Evolutionary conservation across 176 grass and related monocot genomes (phyloP), one percentile per base, ranked within the genome.

Genomic region (Alopecurus myosuroides): DNA sequence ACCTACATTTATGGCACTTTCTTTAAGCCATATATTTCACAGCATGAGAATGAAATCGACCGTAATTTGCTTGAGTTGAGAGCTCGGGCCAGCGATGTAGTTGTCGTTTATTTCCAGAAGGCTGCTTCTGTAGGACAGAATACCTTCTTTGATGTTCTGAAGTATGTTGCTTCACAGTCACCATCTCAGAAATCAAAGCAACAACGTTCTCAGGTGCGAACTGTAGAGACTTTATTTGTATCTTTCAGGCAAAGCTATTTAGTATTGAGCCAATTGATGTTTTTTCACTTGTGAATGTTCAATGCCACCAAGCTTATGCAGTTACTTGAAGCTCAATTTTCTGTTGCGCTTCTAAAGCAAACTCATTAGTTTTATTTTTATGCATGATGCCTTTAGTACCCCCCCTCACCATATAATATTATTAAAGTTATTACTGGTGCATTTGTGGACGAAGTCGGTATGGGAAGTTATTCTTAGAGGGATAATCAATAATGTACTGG

Each of bases 11-110:
- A 99, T 79, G 97, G 90, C 63, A 95, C 91, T 40, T 99, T 99
- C 82, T 99, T 99, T 76, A 91, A 62, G 37, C 97, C 97, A 72
- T 99, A 97, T 81, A 88, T 99, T 71, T 87, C 94, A 41, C 92
- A 94, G 70, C 97, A 99, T 89, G 97, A 99, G 69, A 94, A 88
- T 86, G 97, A 99, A 82, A 99, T 99, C 0, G 97, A 99, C 73
- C 91, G 91, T 25, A 99, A 91, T 89, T 68, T 99, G 61, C 84
- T 94, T 62, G 97, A 99, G 81, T 53, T 96, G 81, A 96, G 92
- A 92, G 87, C 92, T 83, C 91, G 91, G 73, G 97, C 91, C 39
- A 83, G 89, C 15, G 94, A 99, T 87, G 48, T 89, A 22, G 81
- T 83, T 72, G 48, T 95, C 28, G 6, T 89, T 42, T 94, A 99